A percentile compares a stretch with the other conserved stretches of the same genome.
Evolutionary conservation across 768 basidiomycete species (phyloP).

Genomic region (Pulveroboletus sp.): DNA sequence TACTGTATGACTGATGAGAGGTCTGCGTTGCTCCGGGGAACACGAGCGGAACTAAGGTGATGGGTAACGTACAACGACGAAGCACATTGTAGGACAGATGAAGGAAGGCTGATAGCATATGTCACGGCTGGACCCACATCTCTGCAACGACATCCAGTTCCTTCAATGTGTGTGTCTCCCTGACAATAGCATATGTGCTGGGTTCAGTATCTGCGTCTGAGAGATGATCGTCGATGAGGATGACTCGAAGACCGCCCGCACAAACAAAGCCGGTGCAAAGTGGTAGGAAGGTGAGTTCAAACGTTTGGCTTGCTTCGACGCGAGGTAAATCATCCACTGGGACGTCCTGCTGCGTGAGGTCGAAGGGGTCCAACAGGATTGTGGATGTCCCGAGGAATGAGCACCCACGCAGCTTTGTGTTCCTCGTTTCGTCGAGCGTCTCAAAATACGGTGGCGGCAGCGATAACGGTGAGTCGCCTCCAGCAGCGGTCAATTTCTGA

Average conservation of each 20-base stretch:
- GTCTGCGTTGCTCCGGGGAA: neutral
- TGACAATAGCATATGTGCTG: slow-evolving; percentile 21
- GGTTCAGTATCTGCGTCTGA: slow-evolving; percentile 33
- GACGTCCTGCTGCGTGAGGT: slow-evolving; percentile 23
- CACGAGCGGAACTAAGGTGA: neutral
- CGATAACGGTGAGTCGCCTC: slow-evolving; percentile 9
- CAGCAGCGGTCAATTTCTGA: slow-evolving; percentile 3
- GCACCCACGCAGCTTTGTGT: slow-evolving; percentile 30
- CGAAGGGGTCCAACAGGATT: slow-evolving; percentile 41
- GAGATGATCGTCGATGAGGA: slow-evolving; percentile 56
- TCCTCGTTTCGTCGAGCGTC: slow-evolving; percentile 33
- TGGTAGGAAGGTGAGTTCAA: slow-evolving; percentile 61
- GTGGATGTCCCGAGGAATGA: slow-evolving; percentile 50
- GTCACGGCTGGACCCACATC: slow-evolving; percentile 52
- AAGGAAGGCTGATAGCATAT: slow-evolving; percentile 3
- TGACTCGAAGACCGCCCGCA: slow-evolving; percentile 67
- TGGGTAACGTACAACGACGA: slow-evolving; percentile 2
- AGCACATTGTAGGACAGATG: slow-evolving; percentile 10
- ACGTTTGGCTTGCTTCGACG: slow-evolving; percentile 46
- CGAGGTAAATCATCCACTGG: slow-evolving; percentile 19
- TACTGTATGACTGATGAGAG: slow-evolving; percentile 27
- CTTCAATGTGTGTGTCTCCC: slow-evolving; percentile 48
- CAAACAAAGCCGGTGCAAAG: slow-evolving; percentile 53
- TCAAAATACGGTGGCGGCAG: slow-evolving; percentile 49
- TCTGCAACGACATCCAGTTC: slow-evolving; percentile 73